phyloP scores from a whole-genome alignment of 2,329 filamentous ascomycete genomes.

The Colletotrichum orbiculare region DNA sequence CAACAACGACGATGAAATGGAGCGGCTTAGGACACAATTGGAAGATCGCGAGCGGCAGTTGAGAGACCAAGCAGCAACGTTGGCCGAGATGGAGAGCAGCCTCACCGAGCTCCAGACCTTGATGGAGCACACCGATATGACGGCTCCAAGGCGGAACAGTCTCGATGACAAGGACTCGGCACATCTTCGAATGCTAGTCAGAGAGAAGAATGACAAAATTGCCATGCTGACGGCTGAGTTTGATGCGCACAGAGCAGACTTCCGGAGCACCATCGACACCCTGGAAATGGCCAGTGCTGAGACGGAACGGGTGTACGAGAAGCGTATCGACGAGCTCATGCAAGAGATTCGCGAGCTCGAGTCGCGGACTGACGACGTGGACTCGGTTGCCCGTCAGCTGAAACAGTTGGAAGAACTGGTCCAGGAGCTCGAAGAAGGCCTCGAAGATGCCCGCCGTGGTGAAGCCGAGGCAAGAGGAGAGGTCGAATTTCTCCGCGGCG shows the following conservation, averaged over 20 bases:
- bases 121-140: slow-evolving; percentile 68
- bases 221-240: slow-evolving; percentile 93
- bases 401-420: slow-evolving; percentile 97
- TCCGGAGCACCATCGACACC: slow-evolving; percentile 95
- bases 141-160: slow-evolving; percentile 55
- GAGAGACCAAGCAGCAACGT: slow-evolving; percentile 84
- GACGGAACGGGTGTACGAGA: slow-evolving; percentile 95
- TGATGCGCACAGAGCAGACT: slow-evolving; percentile 93
- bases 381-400: slow-evolving; percentile 88
- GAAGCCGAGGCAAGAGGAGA: slow-evolving; percentile 96
- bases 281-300: slow-evolving; percentile 95
- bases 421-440: slow-evolving; percentile 93
- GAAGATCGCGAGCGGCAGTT: slow-evolving; percentile 88
- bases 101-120: slow-evolving; percentile 80
- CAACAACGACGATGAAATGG: slow-evolving; percentile 76
- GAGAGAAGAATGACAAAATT: slow-evolving; percentile 98
- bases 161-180: slow-evolving; percentile 77
- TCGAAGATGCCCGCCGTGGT: slow-evolving; percentile 92
- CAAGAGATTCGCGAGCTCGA: slow-evolving; percentile 86
- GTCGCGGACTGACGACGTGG: slow-evolving; percentile 87
- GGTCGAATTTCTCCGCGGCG: slow-evolving; percentile 93
- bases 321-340: slow-evolving; percentile 87
- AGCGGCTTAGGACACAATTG: slow-evolving; percentile 77
- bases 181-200: slow-evolving; percentile 83
- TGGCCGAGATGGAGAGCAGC: slow-evolving; percentile 91